phyloP scores from a whole-genome alignment of 2,329 filamentous ascomycete species.

The Aureobasidium sp. region DNA sequence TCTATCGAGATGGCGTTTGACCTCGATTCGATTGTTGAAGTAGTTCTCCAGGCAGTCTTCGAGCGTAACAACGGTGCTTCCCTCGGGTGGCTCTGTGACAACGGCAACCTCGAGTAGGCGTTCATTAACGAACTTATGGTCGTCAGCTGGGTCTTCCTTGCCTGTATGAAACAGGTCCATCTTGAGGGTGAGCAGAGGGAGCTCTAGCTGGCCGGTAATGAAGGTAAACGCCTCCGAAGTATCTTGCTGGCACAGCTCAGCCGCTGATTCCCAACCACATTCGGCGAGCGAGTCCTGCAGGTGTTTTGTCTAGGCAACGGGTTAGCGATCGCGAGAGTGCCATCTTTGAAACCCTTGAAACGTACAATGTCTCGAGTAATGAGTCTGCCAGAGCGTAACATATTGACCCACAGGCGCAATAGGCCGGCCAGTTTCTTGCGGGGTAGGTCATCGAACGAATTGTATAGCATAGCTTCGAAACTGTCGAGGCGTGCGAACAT shows the following conservation, averaged over 20 bases:
- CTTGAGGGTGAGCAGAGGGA: slow-evolving; percentile 81
- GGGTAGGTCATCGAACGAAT: slow-evolving; percentile 63
- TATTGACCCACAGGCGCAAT: slow-evolving; percentile 84
- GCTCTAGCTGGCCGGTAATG: slow-evolving; percentile 78
- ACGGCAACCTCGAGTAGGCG: slow-evolving; percentile 83
- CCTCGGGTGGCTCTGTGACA: slow-evolving; percentile 59
- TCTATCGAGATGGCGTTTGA: slow-evolving; percentile 61
- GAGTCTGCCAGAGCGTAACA: slow-evolving; percentile 74
- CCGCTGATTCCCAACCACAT: slow-evolving; percentile 83
- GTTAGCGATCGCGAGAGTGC: background rate
- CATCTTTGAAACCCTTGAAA: background rate
- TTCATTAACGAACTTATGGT: slow-evolving; percentile 93
- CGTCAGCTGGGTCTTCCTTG: slow-evolving; percentile 70
- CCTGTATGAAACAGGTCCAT: slow-evolving; percentile 94
- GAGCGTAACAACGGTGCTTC: slow-evolving; percentile 58
- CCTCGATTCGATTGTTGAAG: slow-evolving; percentile 89
- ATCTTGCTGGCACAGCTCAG: slow-evolving; percentile 75
- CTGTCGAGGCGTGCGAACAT: slow-evolving; percentile 89
- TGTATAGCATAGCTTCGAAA: slow-evolving; percentile 87
- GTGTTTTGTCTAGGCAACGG: slow-evolving; percentile 58
- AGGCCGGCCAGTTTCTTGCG: slow-evolving; percentile 67
- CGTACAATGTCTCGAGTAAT: slow-evolving; percentile 75
- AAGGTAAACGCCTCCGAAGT: slow-evolving; percentile 93
- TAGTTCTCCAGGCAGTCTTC: slow-evolving; percentile 91
- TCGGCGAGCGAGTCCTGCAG: slow-evolving; percentile 74